Conservation (phyloP, 2,329 filamentous ascomycete species). For the Claviceps citrina region DNA sequence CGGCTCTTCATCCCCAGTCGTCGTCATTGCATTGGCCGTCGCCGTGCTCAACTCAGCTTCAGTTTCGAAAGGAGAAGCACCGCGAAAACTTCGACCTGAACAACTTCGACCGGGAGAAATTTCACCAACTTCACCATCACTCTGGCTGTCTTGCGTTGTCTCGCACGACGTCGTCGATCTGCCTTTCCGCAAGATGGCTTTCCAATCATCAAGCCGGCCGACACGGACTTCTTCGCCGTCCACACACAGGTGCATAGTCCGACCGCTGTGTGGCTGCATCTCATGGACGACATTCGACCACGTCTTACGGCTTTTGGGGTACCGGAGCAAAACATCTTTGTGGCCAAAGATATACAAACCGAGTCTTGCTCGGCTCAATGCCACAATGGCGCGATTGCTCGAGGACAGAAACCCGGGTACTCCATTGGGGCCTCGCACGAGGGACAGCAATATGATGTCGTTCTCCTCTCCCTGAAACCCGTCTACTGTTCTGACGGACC, state of each 20-base stretch:
- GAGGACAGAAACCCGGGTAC: conserved; percentile 60
- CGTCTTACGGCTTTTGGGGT: conserved; percentile 21
- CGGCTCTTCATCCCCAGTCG: too few species aligned
- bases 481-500: conserved; percentile 66
- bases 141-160: background rate
- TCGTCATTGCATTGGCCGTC: background rate
- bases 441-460: conserved; percentile 62
- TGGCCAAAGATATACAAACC: conserved; percentile 83
- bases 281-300: conserved; percentile 27
- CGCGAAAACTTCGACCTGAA: background rate
- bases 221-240: conserved; percentile 41
- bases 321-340: conserved; percentile 33
- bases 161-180: background rate
- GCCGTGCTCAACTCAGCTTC: background rate
- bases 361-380: conserved; percentile 52
- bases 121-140: background rate
- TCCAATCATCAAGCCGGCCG: conserved; percentile 37
- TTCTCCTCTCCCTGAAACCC: conserved; percentile 89
- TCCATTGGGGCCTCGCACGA: conserved; percentile 53
- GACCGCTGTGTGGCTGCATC: conserved; percentile 24
- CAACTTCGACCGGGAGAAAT: background rate
- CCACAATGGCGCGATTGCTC: conserved; percentile 41
- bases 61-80: background rate
- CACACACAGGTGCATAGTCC: conserved; percentile 18
- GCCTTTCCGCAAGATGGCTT: conserved; percentile 9